These are phyloP conservation scores for Suillus clintonianus DNA, from an alignment of 768 basidiomycete genomes.

Conservation along the genomic window DNA sequence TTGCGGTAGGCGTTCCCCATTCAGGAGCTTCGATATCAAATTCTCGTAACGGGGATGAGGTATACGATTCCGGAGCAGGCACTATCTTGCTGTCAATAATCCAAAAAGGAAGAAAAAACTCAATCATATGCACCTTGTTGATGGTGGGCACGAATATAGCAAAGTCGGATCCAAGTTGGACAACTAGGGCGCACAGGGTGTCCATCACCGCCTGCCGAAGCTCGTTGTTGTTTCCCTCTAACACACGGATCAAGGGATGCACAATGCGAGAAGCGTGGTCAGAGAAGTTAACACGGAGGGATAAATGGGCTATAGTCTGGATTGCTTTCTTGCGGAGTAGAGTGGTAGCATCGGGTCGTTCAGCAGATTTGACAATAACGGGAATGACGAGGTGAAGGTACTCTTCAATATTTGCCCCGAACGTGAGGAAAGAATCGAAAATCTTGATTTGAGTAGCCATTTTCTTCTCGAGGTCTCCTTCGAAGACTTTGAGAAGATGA, in stretches of 20 bases:
- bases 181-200: slow-evolving; percentile 86
- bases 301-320: slow-evolving; percentile 87
- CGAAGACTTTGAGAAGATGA: slow-evolving; percentile 86
- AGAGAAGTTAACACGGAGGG: slow-evolving; percentile 92
- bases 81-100: slow-evolving; percentile 44
- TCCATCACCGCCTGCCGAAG: slow-evolving; percentile 88
- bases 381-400: slow-evolving; percentile 97
- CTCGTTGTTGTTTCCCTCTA: slow-evolving; percentile 75
- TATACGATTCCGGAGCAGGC: slow-evolving; percentile 74
- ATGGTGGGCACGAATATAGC: slow-evolving; percentile 98
- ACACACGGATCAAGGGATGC: slow-evolving; percentile 88
- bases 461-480: slow-evolving; percentile 84
- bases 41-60: slow-evolving; percentile 84
- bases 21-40: slow-evolving; percentile 84
- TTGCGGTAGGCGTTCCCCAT: slow-evolving; percentile 88
- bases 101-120: background rate
- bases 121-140: slow-evolving; percentile 66
- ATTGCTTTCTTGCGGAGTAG: slow-evolving; percentile 86
- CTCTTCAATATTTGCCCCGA: slow-evolving; percentile 96
- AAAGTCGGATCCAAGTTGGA: slow-evolving; percentile 95
- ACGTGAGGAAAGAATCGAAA: slow-evolving; percentile 92
- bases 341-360: slow-evolving; percentile 72
- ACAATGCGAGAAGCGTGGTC: slow-evolving; percentile 98
- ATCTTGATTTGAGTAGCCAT: slow-evolving; percentile 83
- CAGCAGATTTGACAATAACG: slow-evolving; percentile 89